phyloP scores from a whole-genome alignment of 2,329 filamentous ascomycete genomes.

The Monilinia polystroma region DNA sequence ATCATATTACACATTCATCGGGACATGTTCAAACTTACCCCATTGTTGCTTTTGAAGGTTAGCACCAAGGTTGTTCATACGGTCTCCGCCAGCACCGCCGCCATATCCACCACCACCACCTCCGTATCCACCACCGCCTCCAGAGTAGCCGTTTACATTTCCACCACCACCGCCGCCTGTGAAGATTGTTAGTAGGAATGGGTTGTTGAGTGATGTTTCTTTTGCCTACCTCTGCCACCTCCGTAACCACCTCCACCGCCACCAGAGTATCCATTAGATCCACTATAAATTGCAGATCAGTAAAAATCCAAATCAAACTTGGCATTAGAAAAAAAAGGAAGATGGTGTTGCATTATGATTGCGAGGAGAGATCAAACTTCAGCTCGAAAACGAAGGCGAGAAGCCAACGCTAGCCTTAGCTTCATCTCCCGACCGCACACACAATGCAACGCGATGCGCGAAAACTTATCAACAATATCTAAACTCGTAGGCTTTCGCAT shows the following conservation, averaged over 20 bases:
- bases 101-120: constrained; percentile 42
- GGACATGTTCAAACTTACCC: constrained; percentile 56
- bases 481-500: constrained; percentile 43
- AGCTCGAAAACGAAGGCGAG: constrained; percentile 29
- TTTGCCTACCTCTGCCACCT: constrained; percentile 32
- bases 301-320: constrained; percentile 24
- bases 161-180: constrained; percentile 41
- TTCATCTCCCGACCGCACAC: constrained; percentile 32
- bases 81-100: constrained; percentile 75
- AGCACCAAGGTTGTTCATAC: constrained; percentile 88
- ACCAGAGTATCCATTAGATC: constrained; percentile 51
- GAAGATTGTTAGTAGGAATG: constrained; percentile 4
- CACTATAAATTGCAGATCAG: constrained; percentile 47
- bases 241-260: constrained; percentile 43
- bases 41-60: constrained; percentile 85
- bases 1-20: neutral
- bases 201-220: constrained; percentile 31
- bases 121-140: constrained; percentile 39
- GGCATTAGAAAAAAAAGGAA: constrained; percentile 29
- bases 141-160: constrained; percentile 39
- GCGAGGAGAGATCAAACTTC: constrained; percentile 19
- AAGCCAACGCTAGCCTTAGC: constrained; percentile 28
- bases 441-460: constrained; percentile 35
- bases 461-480: constrained; percentile 41
- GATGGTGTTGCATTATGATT: constrained; percentile 29